Evolutionary conservation across 108 stramenopile species (phyloP), one percentile per base, ranked within the genome.

Genomic region (Fistulifera solaris): DNA sequence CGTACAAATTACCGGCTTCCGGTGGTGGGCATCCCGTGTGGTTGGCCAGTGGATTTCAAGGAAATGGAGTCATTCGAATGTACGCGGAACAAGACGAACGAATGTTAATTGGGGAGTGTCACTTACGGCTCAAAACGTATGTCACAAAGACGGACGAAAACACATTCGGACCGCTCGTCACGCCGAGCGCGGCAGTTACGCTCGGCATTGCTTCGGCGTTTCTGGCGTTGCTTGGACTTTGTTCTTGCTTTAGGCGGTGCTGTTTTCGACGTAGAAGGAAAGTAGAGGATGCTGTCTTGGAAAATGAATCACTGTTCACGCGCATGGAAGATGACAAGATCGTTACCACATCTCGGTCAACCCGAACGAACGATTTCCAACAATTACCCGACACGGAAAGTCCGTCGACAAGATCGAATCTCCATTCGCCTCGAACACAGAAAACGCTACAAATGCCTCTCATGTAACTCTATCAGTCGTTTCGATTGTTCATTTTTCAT

Each of bases 31-130:
- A 50, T 48, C 56, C 54, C 17, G 41, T 55, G 12, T 72, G 71
- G 71, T 62, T 72, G 27, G 71, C 71, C 6, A 72, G 57, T 24
- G 71, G 71, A 11, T 27, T 23, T 18, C 18, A 26, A 7, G 51
- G 24, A 23, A 19, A 27, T 7, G 27, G 51, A 16, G 0, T 52
- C 27, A 52, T 52, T 52, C 3, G 21, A 4, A 52, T 52, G 16
- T 26, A 27, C 12, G 51, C 51, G 21, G 27, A 31, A 17, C 25
- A 23, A 17, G 51, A 52, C 15, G 3, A 52, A 27, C 16, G 17
- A 16, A 52, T 27, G 27, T 11, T 52, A 10, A 28, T 52, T 16
- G 64, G 71, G 59, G 39, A 54, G 31, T 63, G 63, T 16, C 26
- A 52, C 1, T 61, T 59, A 40, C 24, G 52, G 23, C 22, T 72